Base-by-base conservation (phyloP, 2,329 filamentous ascomycete genomes). In the Xylariomycetidae sp. region DNA sequence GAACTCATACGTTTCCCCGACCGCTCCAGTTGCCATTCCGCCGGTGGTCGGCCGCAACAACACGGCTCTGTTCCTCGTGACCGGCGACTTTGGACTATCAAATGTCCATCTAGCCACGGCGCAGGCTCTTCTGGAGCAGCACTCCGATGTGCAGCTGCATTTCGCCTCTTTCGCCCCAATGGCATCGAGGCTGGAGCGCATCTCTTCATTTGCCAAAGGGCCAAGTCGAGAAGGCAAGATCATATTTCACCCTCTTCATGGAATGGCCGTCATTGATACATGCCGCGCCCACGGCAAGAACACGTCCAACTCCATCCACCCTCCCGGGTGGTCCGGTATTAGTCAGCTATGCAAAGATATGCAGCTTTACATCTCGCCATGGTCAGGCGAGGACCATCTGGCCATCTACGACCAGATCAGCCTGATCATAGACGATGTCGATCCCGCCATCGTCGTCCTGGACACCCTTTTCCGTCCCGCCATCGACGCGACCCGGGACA, bases 41-140 rank as follows among this genome's bases (percentile, higher is more conserved):
- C 31, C 37, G 5, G 22, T 45, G 13, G 33, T 30, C 12, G 45
- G 48, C 26, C 34, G 27, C 10, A 47, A 45, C 22, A 48, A 41
- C 22, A 47, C 44, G 2, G 44, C 38, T 5, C 23, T 50, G n/a
- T 49, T 49, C 15, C 26, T 49, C 3, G 26, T 33, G 12, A 49
- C 41, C 8, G 31, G 20, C 18, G 48, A 49, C 16, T 35, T 30
- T 17, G 46, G 48, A 12, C 38, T 48, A 6, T 46, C 40, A 12
- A 49, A 49, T 27, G 42, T 50, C 4, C 37, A 42, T 14, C 20
- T 48, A 16, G 41, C 46, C 3, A 46, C 46, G 10, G 41, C 42
- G 6, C 19, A 42, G 7, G 38, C 39, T 10, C 37, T 49, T 7
- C 30, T 46, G 11, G 44, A 50, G 27, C 40, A 29, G 7, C 32